Evolutionary conservation across 768 basidiomycete species (phyloP), one percentile per base, ranked within the genome.

Genomic region (Boletus rubroflammeus): DNA sequence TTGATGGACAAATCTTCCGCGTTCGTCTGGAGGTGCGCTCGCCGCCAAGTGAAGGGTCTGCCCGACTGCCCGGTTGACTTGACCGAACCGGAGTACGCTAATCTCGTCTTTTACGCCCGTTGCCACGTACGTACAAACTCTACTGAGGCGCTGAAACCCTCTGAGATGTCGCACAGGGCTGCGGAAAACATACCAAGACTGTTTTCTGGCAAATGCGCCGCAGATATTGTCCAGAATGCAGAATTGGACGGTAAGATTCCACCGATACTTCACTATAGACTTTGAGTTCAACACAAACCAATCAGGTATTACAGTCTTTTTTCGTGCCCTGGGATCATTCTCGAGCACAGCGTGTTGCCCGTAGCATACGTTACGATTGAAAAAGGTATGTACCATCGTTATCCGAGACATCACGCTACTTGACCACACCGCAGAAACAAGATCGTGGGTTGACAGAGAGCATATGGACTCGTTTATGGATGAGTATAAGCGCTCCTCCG

Each of bases 61-160:
- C 81, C 80, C 2, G 51, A 65, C 7, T 77, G 76, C 50, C 81
- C 79, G 0, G 42, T 51, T 3, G 79, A 81, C 60, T 60, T 81
- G 50, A 69, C 61, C 17, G 79, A 81, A 54, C 71, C 70, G 0
- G 71, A 76, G 50, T 81, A 76, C 53, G 72, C 75, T 9, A 72
- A 70, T 53, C 72, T 82, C n/a, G 71, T 68, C 10, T 81, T 65
- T 34, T 40, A 25, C 13, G n/a, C 57, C 14, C 55, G 51, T 11
- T 81, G 56, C 46, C 42, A 61, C 29, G 62, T 58, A 34, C 26
- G 56, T 54, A 32, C 25, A 13, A 19, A 21, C 13, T 25, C n/a
- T 5, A 41, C 13, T 10, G 2, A 6, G 10, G 0, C 0, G 41
- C 19, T 3, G 8, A 26, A 40, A 25, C 1, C 3, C 11, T 31